phyloP scores from a whole-genome alignment of 73 alveolate genomes.

The Vitrella brassicaformis region DNA sequence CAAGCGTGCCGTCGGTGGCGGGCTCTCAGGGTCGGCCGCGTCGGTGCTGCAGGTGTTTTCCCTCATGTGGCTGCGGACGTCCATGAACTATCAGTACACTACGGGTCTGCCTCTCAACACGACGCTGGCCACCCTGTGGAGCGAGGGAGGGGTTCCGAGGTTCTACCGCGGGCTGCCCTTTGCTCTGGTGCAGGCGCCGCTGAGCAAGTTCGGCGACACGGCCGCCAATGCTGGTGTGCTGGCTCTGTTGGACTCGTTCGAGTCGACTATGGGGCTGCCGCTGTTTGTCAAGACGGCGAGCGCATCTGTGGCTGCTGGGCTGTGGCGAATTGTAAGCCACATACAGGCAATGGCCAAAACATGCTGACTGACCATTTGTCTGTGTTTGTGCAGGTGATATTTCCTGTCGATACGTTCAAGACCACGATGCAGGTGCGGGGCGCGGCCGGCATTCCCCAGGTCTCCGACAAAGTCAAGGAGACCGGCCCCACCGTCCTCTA shows the following conservation, averaged over 20 bases:
- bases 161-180: constrained; percentile 57
- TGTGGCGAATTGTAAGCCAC: constrained; percentile 39
- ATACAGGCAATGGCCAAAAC: not conserved
- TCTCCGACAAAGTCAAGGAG: constrained; percentile 38
- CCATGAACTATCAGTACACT: constrained; percentile 64
- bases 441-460: constrained; percentile 26
- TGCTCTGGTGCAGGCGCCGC: constrained; percentile 60
- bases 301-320: constrained; percentile 51
- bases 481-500: constrained; percentile 48
- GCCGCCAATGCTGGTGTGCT: constrained; percentile 50
- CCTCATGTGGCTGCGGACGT: constrained; percentile 66
- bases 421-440: constrained; percentile 61
- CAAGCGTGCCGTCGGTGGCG: not conserved
- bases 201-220: constrained; percentile 58
- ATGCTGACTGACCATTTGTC: too few relatives aligned
- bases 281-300: constrained; percentile 45
- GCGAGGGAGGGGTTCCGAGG: constrained; percentile 57
- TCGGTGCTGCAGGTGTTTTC: constrained; percentile 43
- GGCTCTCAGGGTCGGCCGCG: not conserved
- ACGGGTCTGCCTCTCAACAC: constrained; percentile 49
- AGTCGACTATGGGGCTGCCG: constrained; percentile 7
- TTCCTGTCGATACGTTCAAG: constrained; percentile 57
- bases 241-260: constrained; percentile 25
- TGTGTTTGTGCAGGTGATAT: too few relatives aligned
- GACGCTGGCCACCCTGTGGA: constrained; percentile 42